Conservation (phyloP, 1,139 yeast genomes). For the Sugiyamaella neomexicana region DNA sequence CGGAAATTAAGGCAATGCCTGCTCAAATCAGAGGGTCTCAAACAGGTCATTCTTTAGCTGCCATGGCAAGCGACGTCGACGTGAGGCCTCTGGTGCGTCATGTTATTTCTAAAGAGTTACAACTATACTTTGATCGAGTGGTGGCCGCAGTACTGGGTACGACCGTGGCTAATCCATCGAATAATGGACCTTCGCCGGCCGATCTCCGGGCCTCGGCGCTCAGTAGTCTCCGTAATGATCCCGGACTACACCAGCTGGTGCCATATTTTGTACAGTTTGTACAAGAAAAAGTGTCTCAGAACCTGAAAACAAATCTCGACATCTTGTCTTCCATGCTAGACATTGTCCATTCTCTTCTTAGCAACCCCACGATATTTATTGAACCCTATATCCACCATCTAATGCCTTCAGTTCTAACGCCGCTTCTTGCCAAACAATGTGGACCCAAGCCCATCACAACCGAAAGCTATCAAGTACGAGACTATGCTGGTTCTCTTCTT, state of each 20-base stretch:
- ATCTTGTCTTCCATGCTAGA: slow-evolving; percentile 86
- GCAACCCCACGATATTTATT: slow-evolving; percentile 81
- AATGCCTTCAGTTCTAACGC: slow-evolving; percentile 91
- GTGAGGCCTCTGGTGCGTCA: slow-evolving; percentile 95
- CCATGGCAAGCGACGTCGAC: slow-evolving; percentile 57
- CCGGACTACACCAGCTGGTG: slow-evolving; percentile 93
- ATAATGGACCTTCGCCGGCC: slow-evolving; percentile 35
- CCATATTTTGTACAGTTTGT: slow-evolving; percentile 96
- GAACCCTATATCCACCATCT: slow-evolving; percentile 96
- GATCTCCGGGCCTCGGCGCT: slow-evolving; percentile 76
- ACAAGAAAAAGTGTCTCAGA: slow-evolving; percentile 92
- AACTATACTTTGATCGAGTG: slow-evolving; percentile 88
- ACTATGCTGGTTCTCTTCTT: slow-evolving; percentile 81
- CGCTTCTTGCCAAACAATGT: slow-evolving; percentile 84
- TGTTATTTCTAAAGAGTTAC: slow-evolving; percentile 89
- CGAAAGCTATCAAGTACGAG: slow-evolving; percentile 56
- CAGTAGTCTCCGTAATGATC: slow-evolving; percentile 81
- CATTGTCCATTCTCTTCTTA: slow-evolving; percentile 79
- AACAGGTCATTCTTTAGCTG: slow-evolving; percentile 38
- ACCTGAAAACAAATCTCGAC: slow-evolving; percentile 64
- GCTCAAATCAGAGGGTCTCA: slow-evolving; percentile 47
- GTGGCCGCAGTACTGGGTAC: slow-evolving; percentile 65
- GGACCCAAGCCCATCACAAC: slow-evolving; percentile 52
- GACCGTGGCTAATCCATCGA: not conserved
- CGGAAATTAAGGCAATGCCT: slow-evolving; percentile 45